Conservation (phyloP, 2,329 filamentous ascomycete genomes). For the Penicillium sp. region DNA sequence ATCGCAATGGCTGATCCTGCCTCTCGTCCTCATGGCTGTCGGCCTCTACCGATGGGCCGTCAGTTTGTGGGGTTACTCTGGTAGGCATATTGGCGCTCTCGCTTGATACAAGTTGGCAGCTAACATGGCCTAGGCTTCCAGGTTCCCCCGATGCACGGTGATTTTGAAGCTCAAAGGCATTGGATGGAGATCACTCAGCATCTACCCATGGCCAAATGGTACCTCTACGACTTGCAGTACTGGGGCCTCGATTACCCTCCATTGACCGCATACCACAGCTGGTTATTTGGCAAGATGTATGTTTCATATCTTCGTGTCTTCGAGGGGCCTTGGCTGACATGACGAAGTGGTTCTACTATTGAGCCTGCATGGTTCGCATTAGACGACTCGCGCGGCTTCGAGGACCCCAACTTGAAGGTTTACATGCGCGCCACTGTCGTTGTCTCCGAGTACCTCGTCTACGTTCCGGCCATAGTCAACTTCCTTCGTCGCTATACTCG, state of each 20-base stretch:
- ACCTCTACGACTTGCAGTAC: constrained; percentile 93
- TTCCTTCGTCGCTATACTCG: constrained; percentile 79
- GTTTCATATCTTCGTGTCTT: constrained; percentile 23
- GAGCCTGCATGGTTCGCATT: constrained; percentile 84
- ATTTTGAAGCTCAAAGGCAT: constrained; percentile 96
- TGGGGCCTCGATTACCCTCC: constrained; percentile 98
- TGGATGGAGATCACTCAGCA: constrained; percentile 98
- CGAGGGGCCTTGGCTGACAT: constrained; percentile 13
- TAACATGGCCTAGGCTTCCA: constrained; percentile 57
- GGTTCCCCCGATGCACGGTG: constrained; percentile 85
- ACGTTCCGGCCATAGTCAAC: constrained; percentile 77
- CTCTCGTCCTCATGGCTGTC: constrained; percentile 81
- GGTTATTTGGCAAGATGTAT: constrained; percentile 79
- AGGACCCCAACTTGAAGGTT: constrained; percentile 76
- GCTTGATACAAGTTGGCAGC: neutral
- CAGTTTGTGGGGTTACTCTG: constrained; percentile 92
- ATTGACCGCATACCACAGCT: constrained; percentile 96
- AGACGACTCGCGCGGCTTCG: constrained; percentile 72
- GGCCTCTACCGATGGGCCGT: constrained; percentile 91
- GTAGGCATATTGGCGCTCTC: constrained; percentile 43
- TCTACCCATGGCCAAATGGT: constrained; percentile 90
- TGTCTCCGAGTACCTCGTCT: constrained; percentile 84
- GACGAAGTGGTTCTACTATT: constrained; percentile 62
- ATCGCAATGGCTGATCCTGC: constrained; percentile 89
- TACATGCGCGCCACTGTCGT: constrained; percentile 95